These are phyloP conservation scores for Naegleria fowleri DNA, from an alignment of 208 protist genomes.

Conservation along the genomic window DNA sequence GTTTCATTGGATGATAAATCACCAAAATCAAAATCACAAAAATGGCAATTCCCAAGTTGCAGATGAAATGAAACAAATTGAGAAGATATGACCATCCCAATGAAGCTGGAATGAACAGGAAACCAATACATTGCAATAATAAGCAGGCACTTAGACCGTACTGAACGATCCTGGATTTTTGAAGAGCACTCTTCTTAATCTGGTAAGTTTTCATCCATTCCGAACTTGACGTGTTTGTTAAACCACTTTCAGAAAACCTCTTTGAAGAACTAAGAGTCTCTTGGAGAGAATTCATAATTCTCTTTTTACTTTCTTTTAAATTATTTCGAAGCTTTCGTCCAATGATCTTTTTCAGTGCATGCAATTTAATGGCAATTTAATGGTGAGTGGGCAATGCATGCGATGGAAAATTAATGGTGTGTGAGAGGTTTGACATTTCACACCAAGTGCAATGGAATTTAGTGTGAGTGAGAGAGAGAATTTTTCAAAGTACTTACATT, in stretches of 20 bases:
- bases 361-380: too few relatives aligned
- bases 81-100: not conserved
- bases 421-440: too few relatives aligned
- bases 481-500: too few relatives aligned
- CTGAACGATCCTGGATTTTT: not conserved
- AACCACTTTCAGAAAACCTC: too few relatives aligned
- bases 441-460: too few relatives aligned
- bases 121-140: not conserved
- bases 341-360: not conserved
- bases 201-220: not conserved
- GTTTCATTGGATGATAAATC: not conserved
- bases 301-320: too few relatives aligned
- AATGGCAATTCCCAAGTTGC: not conserved
- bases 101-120: not conserved
- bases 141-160: not conserved
- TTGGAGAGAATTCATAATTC: too few relatives aligned
- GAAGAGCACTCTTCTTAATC: not conserved
- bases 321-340: not conserved
- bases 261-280: too few relatives aligned
- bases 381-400: too few relatives aligned
- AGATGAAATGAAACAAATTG: not conserved
- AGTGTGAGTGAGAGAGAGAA: too few relatives aligned
- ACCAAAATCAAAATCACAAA: not conserved
- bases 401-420: too few relatives aligned
- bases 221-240: too few relatives aligned